Evolutionary conservation across 352 stramenopile genomes (phyloP).

Genomic region (Globisporangium cederbergense): DNA sequence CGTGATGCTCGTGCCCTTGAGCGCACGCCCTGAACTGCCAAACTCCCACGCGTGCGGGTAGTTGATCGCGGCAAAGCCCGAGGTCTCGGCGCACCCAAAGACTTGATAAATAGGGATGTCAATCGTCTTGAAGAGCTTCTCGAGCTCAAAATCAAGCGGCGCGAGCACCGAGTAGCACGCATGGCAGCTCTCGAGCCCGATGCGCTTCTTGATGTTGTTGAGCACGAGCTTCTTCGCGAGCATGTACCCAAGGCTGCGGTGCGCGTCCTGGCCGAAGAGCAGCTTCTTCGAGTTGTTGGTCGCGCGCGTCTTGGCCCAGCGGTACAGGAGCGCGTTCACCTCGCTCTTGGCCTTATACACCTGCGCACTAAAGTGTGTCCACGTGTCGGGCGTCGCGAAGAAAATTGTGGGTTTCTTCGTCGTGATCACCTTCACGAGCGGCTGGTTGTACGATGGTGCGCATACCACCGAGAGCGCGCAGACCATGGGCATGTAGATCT

Average conservation of each 20-base stretch:
- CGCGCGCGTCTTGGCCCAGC: conserved; percentile 76
- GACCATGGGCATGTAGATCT: conserved; percentile 70
- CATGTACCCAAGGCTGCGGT: conserved; percentile 71
- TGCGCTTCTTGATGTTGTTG: conserved; percentile 74
- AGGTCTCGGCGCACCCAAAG: conserved; percentile 62
- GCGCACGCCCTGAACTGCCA: conserved; percentile 55
- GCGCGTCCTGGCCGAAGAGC: conserved; percentile 44
- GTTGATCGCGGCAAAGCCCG: conserved; percentile 69
- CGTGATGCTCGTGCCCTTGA: conserved; percentile 52
- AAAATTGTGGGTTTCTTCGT: conserved; percentile 64
- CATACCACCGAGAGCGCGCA: conserved; percentile 62
- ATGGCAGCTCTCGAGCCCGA: conserved; percentile 70
- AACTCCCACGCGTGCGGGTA: conserved; percentile 74
- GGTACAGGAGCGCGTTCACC: conserved; percentile 62
- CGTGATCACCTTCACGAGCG: conserved; percentile 54
- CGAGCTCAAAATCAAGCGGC: conserved; percentile 75
- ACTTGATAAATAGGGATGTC: conserved; percentile 82
- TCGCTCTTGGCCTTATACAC: conserved; percentile 75
- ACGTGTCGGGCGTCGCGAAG: conserved; percentile 75
- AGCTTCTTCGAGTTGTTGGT: conserved; percentile 81
- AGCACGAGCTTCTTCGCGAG: conserved; percentile 77
- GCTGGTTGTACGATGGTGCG: conserved; percentile 37
- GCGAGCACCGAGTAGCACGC: conserved; percentile 76
- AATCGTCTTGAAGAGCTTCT: conserved; percentile 80
- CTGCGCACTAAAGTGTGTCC: conserved; percentile 60